Evolutionary conservation across 2,329 filamentous ascomycete genomes (phyloP).

Genomic region (Paecilomyces formosus): DNA sequence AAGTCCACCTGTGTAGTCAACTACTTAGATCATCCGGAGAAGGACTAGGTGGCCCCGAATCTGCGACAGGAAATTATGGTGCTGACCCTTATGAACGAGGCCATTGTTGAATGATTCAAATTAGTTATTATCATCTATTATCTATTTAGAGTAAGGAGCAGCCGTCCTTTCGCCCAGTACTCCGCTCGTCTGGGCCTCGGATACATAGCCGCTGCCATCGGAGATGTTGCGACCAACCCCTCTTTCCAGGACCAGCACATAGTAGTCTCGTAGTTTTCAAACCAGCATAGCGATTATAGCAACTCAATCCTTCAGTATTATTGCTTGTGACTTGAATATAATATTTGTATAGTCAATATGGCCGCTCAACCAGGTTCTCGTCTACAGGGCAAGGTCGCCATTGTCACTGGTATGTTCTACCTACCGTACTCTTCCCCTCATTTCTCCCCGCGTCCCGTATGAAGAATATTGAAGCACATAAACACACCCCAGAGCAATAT

Average conservation of each 20-base stretch:
- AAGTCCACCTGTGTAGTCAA: not conserved
- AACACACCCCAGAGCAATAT: not conserved
- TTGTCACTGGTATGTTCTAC: slow-evolving; percentile 34
- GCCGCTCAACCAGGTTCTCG: slow-evolving; percentile 16
- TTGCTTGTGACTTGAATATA: not conserved
- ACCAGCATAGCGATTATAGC: not conserved
- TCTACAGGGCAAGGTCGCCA: slow-evolving; percentile 38
- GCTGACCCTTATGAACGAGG: not conserved
- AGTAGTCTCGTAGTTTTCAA: not conserved
- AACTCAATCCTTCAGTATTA: not conserved
- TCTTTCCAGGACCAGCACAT: not conserved
- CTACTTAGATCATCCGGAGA: not conserved
- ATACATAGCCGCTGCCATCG: not conserved
- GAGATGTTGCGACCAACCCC: not conserved
- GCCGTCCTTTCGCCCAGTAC: not conserved
- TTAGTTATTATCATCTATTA: too few species aligned
- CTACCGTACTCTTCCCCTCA: not conserved
- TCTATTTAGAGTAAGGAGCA: too few species aligned
- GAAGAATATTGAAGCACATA: not conserved
- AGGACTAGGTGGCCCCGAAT: not conserved
- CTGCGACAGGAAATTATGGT: not conserved
- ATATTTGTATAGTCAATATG: not conserved
- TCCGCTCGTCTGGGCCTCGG: not conserved
- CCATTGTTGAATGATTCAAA: not conserved
- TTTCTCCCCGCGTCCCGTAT: not conserved